Percentiles rank a stretch among this genome's conserved stretches.
These are phyloP conservation scores for Sporisorium graminicola DNA, from an alignment of 1,284 basidiomycete genomes.

Conservation along the genomic window DNA sequence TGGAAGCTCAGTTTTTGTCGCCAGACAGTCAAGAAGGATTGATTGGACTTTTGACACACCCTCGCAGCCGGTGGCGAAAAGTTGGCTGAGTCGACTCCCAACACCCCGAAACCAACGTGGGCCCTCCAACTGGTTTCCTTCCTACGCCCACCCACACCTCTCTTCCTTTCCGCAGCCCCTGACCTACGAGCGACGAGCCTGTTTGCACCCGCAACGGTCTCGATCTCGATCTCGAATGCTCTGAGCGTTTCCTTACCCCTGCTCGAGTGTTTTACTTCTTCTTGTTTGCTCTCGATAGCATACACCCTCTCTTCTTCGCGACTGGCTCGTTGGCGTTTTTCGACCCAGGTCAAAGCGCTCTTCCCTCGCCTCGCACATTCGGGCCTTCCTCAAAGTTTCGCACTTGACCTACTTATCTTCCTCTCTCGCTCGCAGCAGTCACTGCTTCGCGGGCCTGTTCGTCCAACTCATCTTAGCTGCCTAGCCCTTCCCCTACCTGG, in stretches of 20 bases:
- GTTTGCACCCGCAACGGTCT: slow-evolving; percentile 1
- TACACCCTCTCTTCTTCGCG: slow-evolving; percentile 5
- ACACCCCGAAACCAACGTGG: neutral
- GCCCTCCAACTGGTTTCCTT: neutral
- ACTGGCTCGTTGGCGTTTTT: slow-evolving; percentile 11
- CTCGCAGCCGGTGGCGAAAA: slow-evolving; percentile 30
- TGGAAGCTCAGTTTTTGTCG: slow-evolving; percentile 5
- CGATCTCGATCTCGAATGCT: neutral
- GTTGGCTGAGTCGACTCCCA: slow-evolving; percentile 24
- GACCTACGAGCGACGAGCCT: neutral
- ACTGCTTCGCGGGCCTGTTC: neutral
- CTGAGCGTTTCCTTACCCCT: neutral
- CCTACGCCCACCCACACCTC: neutral
- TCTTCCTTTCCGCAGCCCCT: neutral
- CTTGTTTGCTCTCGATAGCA: slow-evolving; percentile 1
- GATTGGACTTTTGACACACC: slow-evolving; percentile 14
- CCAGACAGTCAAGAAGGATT: neutral
- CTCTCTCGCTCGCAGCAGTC: neutral
- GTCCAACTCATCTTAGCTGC: neutral
- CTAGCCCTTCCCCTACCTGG: neutral
- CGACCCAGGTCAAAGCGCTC: neutral
- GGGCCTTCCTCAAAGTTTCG: neutral
- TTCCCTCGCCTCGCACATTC: neutral
- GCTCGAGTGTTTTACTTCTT: slow-evolving; percentile 6
- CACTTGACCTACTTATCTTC: neutral